A percentile compares a stretch with the other conserved stretches of the same genome.
Evolutionary conservation across 345 rosid species (phyloP).

Genomic region (Pseudoturritis turrita): DNA sequence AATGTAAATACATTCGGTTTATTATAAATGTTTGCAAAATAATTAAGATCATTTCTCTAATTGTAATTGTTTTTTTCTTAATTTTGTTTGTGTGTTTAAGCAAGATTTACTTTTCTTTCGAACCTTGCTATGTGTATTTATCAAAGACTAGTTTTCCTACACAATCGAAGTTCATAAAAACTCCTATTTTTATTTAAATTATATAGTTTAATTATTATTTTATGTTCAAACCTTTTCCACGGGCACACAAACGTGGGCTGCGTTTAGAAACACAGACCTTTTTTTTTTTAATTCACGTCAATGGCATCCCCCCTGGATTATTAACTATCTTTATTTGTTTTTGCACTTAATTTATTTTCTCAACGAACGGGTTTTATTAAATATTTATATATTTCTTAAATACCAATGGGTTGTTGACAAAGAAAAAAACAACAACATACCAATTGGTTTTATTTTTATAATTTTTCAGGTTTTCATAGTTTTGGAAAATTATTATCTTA

Average conservation of each 20-base stretch:
- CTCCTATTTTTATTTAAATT: too few species aligned
- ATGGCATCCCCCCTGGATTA: neutral
- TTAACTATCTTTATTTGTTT: neutral
- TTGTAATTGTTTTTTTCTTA: too few species aligned
- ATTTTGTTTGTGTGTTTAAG: too few species aligned
- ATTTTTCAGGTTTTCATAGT: neutral
- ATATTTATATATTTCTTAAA: neutral
- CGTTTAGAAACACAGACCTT: neutral
- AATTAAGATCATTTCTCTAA: too few species aligned
- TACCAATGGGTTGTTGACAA: neutral
- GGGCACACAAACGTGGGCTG: neutral
- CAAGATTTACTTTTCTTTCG: too few species aligned
- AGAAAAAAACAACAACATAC: neutral
- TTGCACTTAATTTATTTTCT: neutral
- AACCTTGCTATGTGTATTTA: too few species aligned
- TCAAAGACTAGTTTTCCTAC: too few species aligned
- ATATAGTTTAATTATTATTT: neutral
- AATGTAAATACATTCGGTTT: too few species aligned
- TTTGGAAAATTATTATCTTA: neutral
- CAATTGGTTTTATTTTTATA: neutral
- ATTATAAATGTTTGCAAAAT: too few species aligned
- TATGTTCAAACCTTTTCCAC: neutral
- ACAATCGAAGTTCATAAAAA: too few species aligned
- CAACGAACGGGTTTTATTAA: neutral
- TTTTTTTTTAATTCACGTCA: neutral